Evolutionary conservation across 2,329 filamentous ascomycete genomes (phyloP), one percentile per base, ranked within the genome.

Genomic region (Penicillium decumbens): DNA sequence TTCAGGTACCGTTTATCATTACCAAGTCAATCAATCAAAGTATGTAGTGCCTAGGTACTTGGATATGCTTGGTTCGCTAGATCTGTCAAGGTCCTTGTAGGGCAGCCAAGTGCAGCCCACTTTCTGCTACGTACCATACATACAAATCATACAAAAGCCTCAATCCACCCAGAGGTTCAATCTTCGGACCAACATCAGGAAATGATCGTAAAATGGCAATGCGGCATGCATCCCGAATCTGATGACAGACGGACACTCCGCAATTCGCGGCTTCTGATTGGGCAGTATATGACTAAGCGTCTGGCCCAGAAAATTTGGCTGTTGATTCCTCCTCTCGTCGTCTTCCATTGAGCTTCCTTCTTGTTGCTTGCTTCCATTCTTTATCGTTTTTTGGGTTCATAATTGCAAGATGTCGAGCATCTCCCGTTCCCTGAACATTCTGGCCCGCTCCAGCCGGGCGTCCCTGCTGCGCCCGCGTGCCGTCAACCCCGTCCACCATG

Each of bases 401-500:
- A 61, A 62, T 57, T 57, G 64, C 77, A 87, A 72, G 68, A 95
- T 95, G 88, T 85, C 89, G 74, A 81, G 81, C 68, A 83, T 93
- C 69, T 81, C 89, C 71, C 84, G 89, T 78, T 83, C 86, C 55
- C 69, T 89, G 65, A 82, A 83, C 74, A 85, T 89, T 65, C 84
- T 95, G 66, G 73, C 93, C 75, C 87, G 88, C 78, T 87, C 89
- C 60, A 86, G 88, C 72, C 86, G 89, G 68, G 78, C 81, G 64
- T 84, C 88, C 63, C 78, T 93, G 68, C 78, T 82, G 72, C 79
- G 81, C 65, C 80, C 83, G 70, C 83, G 79, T 70, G 78, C 80
- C 62, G 74, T 82, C 69, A 92, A 87, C 76, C 88, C 90, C 45
- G 78, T 96, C 62, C 88, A 90, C 53, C 73, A 73, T 69, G 72